A percentile compares a stretch with the other conserved stretches of the same genome.
Evolutionary conservation across 2,329 filamentous ascomycete genomes (phyloP).

Genomic region (Phyllosticta paracitricarpa): DNA sequence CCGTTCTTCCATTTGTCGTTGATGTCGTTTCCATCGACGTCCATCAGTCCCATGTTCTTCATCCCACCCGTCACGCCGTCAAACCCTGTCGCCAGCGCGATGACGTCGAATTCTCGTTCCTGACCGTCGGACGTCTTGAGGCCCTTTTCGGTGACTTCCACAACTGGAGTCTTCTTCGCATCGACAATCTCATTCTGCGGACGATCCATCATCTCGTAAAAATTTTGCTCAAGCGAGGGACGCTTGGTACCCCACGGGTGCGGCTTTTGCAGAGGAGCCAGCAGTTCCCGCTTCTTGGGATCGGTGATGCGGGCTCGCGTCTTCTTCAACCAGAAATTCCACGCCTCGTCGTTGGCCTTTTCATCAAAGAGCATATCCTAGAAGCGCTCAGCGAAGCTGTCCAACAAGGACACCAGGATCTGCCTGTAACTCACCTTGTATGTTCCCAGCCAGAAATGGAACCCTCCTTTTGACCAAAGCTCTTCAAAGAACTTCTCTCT

Average conservation of each 20-base stretch:
- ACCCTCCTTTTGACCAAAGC: conserved; percentile 30
- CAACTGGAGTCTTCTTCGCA: conserved; percentile 32
- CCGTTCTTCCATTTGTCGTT: conserved; percentile 33
- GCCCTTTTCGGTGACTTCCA: conserved; percentile 29
- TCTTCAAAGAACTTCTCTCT: conserved; percentile 35
- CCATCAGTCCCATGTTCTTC: conserved; percentile 29
- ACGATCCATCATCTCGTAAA: conserved; percentile 36
- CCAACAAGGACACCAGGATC: background rate
- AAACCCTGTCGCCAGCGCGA: conserved; percentile 38
- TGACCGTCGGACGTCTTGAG: conserved; percentile 32
- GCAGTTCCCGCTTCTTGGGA: conserved; percentile 34
- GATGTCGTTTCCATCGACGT: conserved; percentile 28
- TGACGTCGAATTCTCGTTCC: conserved; percentile 33
- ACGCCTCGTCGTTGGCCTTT: conserved; percentile 34
- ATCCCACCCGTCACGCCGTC: conserved; percentile 35
- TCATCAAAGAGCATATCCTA: conserved; percentile 30
- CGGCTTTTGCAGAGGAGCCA: conserved; percentile 35
- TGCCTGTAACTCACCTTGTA: conserved; percentile 17
- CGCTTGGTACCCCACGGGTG: conserved; percentile 39
- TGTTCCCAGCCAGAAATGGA: conserved; percentile 34
- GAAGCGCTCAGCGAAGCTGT: background rate
- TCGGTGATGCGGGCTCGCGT: conserved; percentile 33
- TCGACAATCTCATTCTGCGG: conserved; percentile 35
- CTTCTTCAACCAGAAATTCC: conserved; percentile 39
- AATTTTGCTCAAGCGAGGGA: conserved; percentile 38